Evolutionary conservation across 805 yeast genomes (phyloP), one percentile per base, ranked within the genome.

Genomic region (Wickerhamiella sorbophila): DNA sequence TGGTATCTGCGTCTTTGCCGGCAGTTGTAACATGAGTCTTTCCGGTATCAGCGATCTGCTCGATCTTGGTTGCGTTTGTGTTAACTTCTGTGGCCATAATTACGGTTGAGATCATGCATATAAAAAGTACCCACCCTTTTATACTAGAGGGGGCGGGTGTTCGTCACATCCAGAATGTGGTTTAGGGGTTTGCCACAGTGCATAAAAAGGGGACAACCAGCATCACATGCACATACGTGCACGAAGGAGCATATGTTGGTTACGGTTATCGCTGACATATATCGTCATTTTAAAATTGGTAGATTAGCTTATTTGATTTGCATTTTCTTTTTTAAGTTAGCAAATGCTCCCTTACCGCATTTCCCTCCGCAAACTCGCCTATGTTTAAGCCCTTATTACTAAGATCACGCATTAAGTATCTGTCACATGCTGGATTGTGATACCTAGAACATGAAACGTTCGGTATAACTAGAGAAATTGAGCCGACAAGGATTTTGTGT

Each of bases 1-100:
- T 16, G 17, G n/a, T 24, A 21, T 20, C 37, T 15, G 32, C 43
- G 15, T 33, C 18, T 33, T 35, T 36, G 27, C 15, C 36, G 33
- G 9, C 14, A 26, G 16, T 19, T 3, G 33, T 18, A 12, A 29
- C 31, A 12, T 22, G 9, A 9, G 12, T 8, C 21, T 36, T 24
- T 14, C 15, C 38, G 16, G 21, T 22, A 5, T 10, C n/a, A 21
- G 31, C 38, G 6, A n/a, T 18, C 29, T 9, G n/a, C 29, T 36
- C 38, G 15, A 36, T 20, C n/a, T 36, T 6, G 37, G 12, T 17
- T 3, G 37, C 14, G 4, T 20, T 27, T 5, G 26, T 5, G 8
- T 34, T 34, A 14, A 20, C 4, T 20, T 19, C n/a, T 20, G 19
- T 27, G 29, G 17, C 21, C 37, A 34, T 34, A 9, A 10, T 16